Conservation (phyloP, 495 filamentous ascomycete species). For the Lophiostoma macrostomum region DNA sequence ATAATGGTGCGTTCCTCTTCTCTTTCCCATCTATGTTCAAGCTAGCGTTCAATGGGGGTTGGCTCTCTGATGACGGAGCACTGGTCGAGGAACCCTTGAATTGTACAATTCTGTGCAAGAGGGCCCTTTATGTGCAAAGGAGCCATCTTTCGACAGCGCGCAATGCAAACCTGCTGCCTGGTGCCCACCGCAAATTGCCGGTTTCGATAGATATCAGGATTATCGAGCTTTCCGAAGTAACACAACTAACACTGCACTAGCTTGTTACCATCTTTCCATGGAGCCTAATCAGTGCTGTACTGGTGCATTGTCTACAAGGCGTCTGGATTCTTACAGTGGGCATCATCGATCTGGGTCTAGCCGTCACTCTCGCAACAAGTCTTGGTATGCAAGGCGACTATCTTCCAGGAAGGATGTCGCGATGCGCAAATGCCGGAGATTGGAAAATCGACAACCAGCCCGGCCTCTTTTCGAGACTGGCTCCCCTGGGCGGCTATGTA, state of each 20-base stretch:
- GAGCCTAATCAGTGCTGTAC: constrained; percentile 16
- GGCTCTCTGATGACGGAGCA: no score
- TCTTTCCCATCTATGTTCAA: no score
- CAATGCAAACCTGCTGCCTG: no score
- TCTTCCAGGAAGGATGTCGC: constrained; percentile 3
- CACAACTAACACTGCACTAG: constrained; percentile 8
- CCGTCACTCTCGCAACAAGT: constrained; percentile 2
- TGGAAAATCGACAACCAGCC: constrained; percentile 18
- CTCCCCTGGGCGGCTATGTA: neutral
- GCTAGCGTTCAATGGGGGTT: no score
- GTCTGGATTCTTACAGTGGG: constrained; percentile 15
- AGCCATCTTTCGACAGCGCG: no score
- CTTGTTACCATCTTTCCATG: constrained; percentile 16
- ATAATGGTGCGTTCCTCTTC: no score
- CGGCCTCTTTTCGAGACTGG: constrained; percentile 24
- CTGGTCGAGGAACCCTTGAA: no score
- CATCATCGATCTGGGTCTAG: constrained; percentile 18
- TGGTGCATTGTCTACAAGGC: constrained; percentile 8
- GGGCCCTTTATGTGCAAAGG: no score
- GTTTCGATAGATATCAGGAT: constrained; percentile 9
- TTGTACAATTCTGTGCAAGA: no score
- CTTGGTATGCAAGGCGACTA: constrained; percentile 17
- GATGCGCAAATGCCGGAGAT: constrained; percentile 7
- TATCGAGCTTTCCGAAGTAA: neutral
- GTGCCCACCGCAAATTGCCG: no score